Evolutionary conservation across 2,329 filamentous ascomycete genomes (phyloP), one percentile per base, ranked within the genome.

Genomic region (Diplodia scrobiculata): DNA sequence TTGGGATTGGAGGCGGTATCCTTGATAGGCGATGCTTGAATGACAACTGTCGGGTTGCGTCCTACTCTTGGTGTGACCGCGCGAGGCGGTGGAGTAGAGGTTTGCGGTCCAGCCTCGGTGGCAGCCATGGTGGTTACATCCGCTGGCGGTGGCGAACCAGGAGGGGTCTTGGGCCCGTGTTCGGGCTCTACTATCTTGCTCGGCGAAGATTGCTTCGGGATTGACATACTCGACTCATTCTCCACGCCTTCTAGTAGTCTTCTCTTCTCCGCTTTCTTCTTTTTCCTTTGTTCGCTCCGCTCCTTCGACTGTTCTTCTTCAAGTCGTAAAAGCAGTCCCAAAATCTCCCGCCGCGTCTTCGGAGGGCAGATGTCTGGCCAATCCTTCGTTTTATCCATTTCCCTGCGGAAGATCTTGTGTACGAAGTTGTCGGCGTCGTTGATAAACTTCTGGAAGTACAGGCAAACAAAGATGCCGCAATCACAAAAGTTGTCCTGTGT

Each of bases 381-480:
- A 66, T 87, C 83, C 21, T 75, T 75, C 0, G 80, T 69, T 2
- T 83, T 79, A 36, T 86, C 79, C 73, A 92, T 85, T 70, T 90
- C 84, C 48, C 83, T 85, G 29, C 82, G 83, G 5, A 97, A 79
- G 19, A 96, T 79, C 68, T 85, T 88, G 21, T 79, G 79, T 17
- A 91, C 82, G 70, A 96, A 95, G 0, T 74, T 76, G 68, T 91
- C 86, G 0, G 94, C 94, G 67, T 91, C 80, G 63, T 86, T 83
- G 17, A 96, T 83, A 69, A 99, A 97, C 69, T 90, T 87, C 69
- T 92, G 86, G 63, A 96, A 83, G 72, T 98, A 99, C 2, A 89
- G 90, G 3, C 97, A 80, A 2, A 98, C 80, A 71, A 90, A 99
- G 0, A 97, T 80, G 9, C 95, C 95, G 72, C 95, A 99, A 74